Base-by-base conservation (phyloP, 176 grass and related monocot genomes). In the Phragmites australis region DNA sequence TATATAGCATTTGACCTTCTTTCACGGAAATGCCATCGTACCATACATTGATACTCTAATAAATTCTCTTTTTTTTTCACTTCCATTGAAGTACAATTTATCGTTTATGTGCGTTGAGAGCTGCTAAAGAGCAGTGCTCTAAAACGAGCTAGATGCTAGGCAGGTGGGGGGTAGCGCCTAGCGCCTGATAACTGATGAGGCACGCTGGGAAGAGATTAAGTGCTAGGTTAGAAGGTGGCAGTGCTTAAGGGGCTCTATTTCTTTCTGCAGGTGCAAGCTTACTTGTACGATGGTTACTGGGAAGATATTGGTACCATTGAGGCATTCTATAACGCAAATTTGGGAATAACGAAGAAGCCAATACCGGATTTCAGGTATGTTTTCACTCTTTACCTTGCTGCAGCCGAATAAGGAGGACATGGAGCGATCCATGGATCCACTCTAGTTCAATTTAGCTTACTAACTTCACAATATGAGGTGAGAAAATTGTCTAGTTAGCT, bases 261-360 rank as follows among this genome's bases (percentile, higher is more conserved):
- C 73, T 56, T 41, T 79, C 5, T 72, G 63, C 58, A 99, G 97
- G 97, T 96, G 21, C 97, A 99, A 83, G 96, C 96, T 32, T 99
- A 95, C 74, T 66, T 99, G 18, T 99, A 86, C 31, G 93, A 99
- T 91, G 97, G 97, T 55, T 99, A 99, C 52, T 99, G 97, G 97
- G 97, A 99, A 86, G 97, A 99, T 75, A 99, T 99, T 57, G 93
- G 93, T 71, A 97, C 93, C 3, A 97, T 97, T 15, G 88, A 93
- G 77, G 90, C 93, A 76, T 92, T 94, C 54, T 94, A 94, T 79
- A 92, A 94, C 4, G 89, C 97, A 57, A 99, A 99, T 85, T 84
- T 99, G 39, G 97, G 93, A 74, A 96, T 99, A 74, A 99, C 97
- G 18, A 99, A 99, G 70, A 99, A 96, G 56, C 97, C 97, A 48